Base-by-base conservation (phyloP, 73 alveolate genomes). In the Stentor coeruleus region DNA sequence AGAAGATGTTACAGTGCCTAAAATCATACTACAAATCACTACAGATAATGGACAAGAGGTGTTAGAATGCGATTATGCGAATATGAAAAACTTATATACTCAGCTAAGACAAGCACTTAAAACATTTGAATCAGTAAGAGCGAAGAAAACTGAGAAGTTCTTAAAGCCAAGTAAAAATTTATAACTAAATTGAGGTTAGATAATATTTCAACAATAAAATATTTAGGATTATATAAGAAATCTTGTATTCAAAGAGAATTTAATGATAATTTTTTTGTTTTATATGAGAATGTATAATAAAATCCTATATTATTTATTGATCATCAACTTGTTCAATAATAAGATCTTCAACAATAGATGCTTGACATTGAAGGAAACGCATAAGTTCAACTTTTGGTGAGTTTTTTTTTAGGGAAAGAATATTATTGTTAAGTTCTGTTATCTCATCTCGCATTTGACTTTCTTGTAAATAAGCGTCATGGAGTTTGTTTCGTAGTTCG, bases 81-180 rank as follows among this genome's bases (percentile, higher is more conserved):
- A 66, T 33, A 28, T 66, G 37, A 66, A 31, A 66, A 66, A 66
- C 41, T 31, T 66, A 11, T 66, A 66, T 2, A 20, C 11, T 1
- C 79, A 66, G 41, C 79, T 66, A 20, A 66, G 33, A 11, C 14
- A 20, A 26, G 79, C 79, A 28, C 39, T 66, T 1, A 66, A 1
- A 1, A 20, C 42, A 20, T 66, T 66, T 66, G 79, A 66, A 1
- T 66, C 79, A 0, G 37, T 66, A 14, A 20, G 79, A 11, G 79
- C 79, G n/a, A 66, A 66, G 37, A 66, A 66, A 40, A 40, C 79
- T 20, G 79, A 66, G 37, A 66, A 66, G 33, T 66, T 66, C 79
- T 66, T 66, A 33, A 66, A 20, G 40, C 79, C n/a, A 1, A 20
- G n/a, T 1, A 66, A 66, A 31, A 66, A 20, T 1, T 33, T 66